These are phyloP conservation scores for Colletotrichum theobromicola DNA, from an alignment of 2,329 filamentous ascomycete species.

Conservation along the genomic window DNA sequence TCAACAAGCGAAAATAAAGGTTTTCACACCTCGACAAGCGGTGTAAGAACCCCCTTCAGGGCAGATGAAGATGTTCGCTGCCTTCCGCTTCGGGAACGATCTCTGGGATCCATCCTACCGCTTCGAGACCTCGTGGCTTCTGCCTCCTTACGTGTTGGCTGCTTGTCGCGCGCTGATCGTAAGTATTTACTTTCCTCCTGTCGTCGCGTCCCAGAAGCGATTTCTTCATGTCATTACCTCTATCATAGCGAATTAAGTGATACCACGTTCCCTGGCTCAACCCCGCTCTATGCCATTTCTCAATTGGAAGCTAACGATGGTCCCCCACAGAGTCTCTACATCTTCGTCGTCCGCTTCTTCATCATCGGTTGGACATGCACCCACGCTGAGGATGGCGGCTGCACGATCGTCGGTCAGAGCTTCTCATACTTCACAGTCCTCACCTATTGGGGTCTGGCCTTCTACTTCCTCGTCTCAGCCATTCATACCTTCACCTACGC, in stretches of 20 bases:
- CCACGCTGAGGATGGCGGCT: conserved; percentile 47
- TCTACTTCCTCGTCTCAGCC: conserved; percentile 75
- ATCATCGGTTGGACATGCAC: conserved; percentile 69
- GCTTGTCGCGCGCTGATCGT: conserved; percentile 59
- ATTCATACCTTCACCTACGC: conserved; percentile 74
- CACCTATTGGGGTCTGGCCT: conserved; percentile 82
- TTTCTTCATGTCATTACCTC: background rate
- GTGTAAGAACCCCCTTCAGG: background rate
- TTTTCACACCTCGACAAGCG: background rate
- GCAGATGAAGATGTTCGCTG: conserved; percentile 22
- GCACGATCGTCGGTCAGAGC: conserved; percentile 51
- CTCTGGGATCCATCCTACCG: conserved; percentile 64
- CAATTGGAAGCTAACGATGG: background rate
- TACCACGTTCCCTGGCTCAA: background rate
- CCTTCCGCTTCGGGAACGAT: conserved; percentile 45
- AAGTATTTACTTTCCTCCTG: conserved; percentile 31
- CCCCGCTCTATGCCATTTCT: background rate
- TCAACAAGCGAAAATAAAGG: background rate
- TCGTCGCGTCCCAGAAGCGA: background rate
- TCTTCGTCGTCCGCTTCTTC: conserved; percentile 72
- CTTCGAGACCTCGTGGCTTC: conserved; percentile 82
- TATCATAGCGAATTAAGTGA: background rate
- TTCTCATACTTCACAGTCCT: conserved; percentile 87
- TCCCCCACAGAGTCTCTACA: conserved; percentile 62
- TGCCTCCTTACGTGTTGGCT: conserved; percentile 70